These are phyloP conservation scores for Russula sp. DNA, from an alignment of 768 basidiomycete genomes.

Conservation along the genomic window DNA sequence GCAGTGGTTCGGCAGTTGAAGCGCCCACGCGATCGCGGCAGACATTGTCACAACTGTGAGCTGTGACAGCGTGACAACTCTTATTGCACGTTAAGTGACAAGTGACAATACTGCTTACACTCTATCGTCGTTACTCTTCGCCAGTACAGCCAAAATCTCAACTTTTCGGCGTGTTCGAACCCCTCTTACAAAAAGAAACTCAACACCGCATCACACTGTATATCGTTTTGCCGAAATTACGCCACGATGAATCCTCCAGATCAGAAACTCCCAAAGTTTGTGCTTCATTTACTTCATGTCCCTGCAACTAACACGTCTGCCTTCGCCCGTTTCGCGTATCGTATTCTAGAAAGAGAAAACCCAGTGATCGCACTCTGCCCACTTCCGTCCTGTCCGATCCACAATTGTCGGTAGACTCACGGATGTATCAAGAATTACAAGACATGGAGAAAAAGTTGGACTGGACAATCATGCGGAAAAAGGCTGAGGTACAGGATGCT, in stretches of 20 bases:
- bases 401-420: conserved; percentile 75
- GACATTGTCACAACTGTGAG: not conserved
- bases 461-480: conserved; percentile 92
- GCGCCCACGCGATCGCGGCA: not conserved
- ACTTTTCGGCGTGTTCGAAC: not conserved
- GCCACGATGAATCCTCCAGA: conserved; percentile 29
- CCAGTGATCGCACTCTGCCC: conserved; percentile 76
- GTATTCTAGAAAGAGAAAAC: conserved; percentile 61
- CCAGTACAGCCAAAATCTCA: not conserved
- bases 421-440: conserved; percentile 81
- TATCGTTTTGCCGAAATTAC: not conserved
- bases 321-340: not conserved
- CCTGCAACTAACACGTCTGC: conserved; percentile 9
- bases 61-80: conserved; percentile 13
- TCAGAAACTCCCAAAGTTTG: conserved; percentile 40
- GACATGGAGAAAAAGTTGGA: conserved; percentile 90
- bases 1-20: too few species aligned
- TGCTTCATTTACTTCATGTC: not conserved
- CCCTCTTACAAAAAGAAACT: not conserved
- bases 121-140: not conserved
- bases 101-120: too few species aligned
- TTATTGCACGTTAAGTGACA: not conserved
- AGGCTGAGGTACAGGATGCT: conserved; percentile 89
- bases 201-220: not conserved
- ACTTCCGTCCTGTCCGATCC: conserved; percentile 71